Evolutionary conservation across 108 stramenopile genomes (phyloP), one percentile per base, ranked within the genome.

Genomic region (Conticribra guillardii): DNA sequence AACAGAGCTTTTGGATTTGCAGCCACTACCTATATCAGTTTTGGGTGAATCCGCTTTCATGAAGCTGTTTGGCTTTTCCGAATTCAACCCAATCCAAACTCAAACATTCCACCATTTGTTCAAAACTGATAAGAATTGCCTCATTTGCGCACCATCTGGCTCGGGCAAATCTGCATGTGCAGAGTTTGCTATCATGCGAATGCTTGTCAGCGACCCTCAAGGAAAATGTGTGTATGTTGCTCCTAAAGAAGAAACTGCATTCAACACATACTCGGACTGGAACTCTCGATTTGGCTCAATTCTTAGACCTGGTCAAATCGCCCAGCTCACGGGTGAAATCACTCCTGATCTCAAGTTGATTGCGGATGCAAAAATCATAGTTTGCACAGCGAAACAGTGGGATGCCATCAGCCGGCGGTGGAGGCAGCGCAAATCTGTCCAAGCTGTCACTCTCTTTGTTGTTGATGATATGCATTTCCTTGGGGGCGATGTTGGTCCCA

Each of bases 31-130:
- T 11, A 85, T 93, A 37, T 79, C 87, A 28, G 91, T 90, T 4
- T 77, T 99, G 18, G 90, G 94, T 33, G 85, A 89, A 63, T 48
- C 83, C 2, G 85, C 88, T n/a, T 76, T 97, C 16, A 72, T 74
- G 60, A 87, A 89, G 69, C 62, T 90, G 8, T 90, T 85, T 67
- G 73, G 62, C 24, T 84, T 92, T 67, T 67, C 77, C 48, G 86
- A 87, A 69, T 97, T 99, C 93, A 99, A 99, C 73, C 93, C 97
- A 8, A 89, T 99, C 41, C 99, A 99, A 85, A 99, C 99, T 26
- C 99, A 99, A 78, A 85, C 89, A 29, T 98, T 98, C 69, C 86
- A 93, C 63, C 94, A 95, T 56, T 80, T 99, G 16, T 97, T 95
- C 86, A 92, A 96, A 70, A 91, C 86, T 4, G 94, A 95, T 68